Percentiles rank a stretch among this genome's conserved stretches.
Evolutionary conservation across 768 basidiomycete genomes (phyloP).

Genomic region (Suillus bovinus): DNA sequence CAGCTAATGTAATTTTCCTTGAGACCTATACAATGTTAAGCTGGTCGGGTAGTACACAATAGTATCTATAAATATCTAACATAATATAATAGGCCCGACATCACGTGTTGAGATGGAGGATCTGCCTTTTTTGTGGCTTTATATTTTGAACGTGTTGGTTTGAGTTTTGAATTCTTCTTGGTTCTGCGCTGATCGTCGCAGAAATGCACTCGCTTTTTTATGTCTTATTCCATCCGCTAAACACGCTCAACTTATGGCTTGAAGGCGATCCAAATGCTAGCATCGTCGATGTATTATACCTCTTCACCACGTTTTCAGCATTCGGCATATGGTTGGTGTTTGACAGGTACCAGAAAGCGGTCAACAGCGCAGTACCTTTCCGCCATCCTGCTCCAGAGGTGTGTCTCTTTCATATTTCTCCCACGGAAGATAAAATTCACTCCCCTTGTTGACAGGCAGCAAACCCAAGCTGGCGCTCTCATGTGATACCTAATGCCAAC

Average conservation of each 20-base stretch:
- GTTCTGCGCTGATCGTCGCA: conserved; percentile 6
- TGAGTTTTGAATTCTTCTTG: neutral
- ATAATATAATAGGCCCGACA: no score
- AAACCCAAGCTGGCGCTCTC: conserved; percentile 56
- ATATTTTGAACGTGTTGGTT: conserved; percentile 5
- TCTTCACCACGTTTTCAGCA: conserved; percentile 68
- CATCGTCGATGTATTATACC: conserved; percentile 65
- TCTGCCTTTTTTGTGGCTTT: conserved; percentile 6
- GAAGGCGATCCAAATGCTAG: conserved; percentile 48
- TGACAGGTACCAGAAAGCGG: conserved; percentile 69
- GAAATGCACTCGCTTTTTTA: conserved; percentile 35
- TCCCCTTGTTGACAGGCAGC: conserved; percentile 46
- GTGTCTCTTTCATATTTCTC: conserved; percentile 18
- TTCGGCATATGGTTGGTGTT: conserved; percentile 81
- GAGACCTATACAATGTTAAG: neutral
- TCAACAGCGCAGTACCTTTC: conserved; percentile 76
- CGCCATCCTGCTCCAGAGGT: conserved; percentile 59
- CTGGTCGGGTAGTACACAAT: no score
- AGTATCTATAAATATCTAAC: no score
- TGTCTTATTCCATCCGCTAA: conserved; percentile 50
- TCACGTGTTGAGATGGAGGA: conserved; percentile 3
- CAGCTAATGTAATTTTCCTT: conserved; percentile 29
- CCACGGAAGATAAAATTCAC: neutral
- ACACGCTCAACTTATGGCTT: conserved; percentile 48
- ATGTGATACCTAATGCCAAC: conserved; percentile 55